These are phyloP conservation scores for Entomortierella chlamydospora DNA, from an alignment of 192 early-diverging fungal species.

Conservation along the genomic window DNA sequence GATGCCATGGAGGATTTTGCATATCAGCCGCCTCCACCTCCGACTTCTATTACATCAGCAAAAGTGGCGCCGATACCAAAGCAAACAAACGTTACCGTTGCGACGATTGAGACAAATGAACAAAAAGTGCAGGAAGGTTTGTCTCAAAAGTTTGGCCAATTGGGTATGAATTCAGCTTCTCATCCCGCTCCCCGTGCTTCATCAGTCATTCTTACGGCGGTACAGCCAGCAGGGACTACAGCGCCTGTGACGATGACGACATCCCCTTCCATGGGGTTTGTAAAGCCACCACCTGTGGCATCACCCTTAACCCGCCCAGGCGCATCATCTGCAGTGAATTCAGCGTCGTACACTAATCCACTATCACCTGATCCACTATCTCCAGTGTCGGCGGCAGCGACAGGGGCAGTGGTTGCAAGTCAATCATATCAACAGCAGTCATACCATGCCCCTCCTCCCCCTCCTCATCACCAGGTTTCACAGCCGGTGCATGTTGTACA, in stretches of 20 bases:
- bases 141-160: conserved; percentile 20
- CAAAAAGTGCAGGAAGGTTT: conserved; percentile 1
- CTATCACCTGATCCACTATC: conserved; percentile 43
- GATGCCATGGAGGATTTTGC: neutral
- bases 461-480: neutral
- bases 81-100: neutral
- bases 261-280: neutral
- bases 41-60: neutral
- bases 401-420: conserved; percentile 29
- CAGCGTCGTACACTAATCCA: conserved; percentile 6
- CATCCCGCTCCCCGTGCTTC: neutral
- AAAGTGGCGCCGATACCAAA: neutral
- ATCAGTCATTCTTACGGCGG: neutral
- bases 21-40: conserved; percentile 34
- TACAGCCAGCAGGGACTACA: neutral
- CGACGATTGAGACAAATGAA: neutral
- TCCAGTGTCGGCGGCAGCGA: conserved; percentile 33
- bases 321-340: neutral
- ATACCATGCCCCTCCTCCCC: neutral
- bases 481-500: neutral
- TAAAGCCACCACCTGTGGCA: no score
- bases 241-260: neutral
- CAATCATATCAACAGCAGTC: conserved; percentile 23
- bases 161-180: conserved; percentile 2
- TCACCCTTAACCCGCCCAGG: conserved; percentile 1